A percentile compares a stretch with the other conserved stretches of the same genome.
phyloP scores from a whole-genome alignment of 164 flowering plant species.

The Chimonanthus praecox region DNA sequence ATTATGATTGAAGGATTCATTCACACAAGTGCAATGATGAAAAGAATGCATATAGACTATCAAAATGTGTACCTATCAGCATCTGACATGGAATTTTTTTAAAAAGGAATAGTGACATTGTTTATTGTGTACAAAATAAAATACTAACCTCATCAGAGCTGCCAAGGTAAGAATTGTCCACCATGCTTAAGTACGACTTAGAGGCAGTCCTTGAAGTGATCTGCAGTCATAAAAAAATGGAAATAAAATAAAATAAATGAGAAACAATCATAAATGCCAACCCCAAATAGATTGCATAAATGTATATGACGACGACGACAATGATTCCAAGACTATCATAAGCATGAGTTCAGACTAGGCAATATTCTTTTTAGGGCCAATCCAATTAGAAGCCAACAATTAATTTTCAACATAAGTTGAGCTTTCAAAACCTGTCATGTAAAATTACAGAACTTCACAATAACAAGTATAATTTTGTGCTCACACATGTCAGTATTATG shows the following conservation, averaged over 20 bases:
- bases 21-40: background rate
- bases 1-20: background rate
- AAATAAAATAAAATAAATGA: background rate
- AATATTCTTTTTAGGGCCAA: too few species aligned
- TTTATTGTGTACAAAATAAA: background rate
- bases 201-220: conserved; percentile 52
- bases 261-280: background rate
- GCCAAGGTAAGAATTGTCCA: conserved; percentile 55
- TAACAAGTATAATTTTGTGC: too few species aligned
- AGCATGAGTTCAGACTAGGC: background rate
- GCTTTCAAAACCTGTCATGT: too few species aligned
- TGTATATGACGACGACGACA: background rate
- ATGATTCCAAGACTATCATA: background rate
- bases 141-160: conserved; percentile 45
- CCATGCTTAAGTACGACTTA: conserved; percentile 47
- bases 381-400: too few species aligned
- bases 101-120: background rate
- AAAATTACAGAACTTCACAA: too few species aligned
- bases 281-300: too few species aligned
- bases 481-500: too few species aligned
- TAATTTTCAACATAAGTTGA: too few species aligned
- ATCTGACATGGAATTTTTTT: background rate
- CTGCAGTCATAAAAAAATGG: conserved; percentile 22
- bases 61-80: background rate
- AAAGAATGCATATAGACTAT: background rate